phyloP scores from a whole-genome alignment of 140 eudicot species.

The Oenanthe javanica region DNA sequence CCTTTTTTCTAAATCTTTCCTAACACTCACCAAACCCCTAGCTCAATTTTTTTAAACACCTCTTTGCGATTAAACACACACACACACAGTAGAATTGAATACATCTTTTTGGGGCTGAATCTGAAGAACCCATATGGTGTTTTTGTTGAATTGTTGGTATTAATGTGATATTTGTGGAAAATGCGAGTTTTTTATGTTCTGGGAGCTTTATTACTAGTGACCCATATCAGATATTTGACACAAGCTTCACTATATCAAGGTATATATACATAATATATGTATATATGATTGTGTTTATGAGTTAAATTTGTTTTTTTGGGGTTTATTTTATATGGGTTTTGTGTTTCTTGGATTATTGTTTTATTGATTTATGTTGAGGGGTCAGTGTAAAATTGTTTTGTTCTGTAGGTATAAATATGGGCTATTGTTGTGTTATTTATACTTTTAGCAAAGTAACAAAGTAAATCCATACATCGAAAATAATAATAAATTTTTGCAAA shows the following conservation, averaged over 20 bases:
- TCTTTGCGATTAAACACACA: neutral
- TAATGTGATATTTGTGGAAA: constrained; percentile 8
- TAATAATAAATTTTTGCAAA: too few species aligned
- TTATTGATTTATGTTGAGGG: neutral
- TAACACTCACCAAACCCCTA: neutral
- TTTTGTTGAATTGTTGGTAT: neutral
- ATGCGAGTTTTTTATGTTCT: constrained; percentile 12
- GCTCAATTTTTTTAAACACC: neutral
- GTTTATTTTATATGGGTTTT: too few species aligned
- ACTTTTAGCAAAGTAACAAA: neutral
- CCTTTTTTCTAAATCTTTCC: neutral
- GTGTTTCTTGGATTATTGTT: neutral
- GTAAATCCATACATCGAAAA: too few species aligned
- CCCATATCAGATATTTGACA: neutral
- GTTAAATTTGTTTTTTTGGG: neutral
- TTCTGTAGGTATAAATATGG: neutral
- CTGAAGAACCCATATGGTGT: neutral
- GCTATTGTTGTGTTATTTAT: neutral
- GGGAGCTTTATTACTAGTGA: neutral
- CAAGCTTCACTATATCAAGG: constrained; percentile 45
- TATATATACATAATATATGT: neutral
- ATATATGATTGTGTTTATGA: neutral
- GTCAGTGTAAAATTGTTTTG: neutral
- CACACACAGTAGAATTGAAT: neutral
- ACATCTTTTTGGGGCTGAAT: neutral